Evolutionary conservation across 345 rosid genomes (phyloP), one percentile per base, ranked within the genome.

Genomic region (Eucalyptus polyanthemos): DNA sequence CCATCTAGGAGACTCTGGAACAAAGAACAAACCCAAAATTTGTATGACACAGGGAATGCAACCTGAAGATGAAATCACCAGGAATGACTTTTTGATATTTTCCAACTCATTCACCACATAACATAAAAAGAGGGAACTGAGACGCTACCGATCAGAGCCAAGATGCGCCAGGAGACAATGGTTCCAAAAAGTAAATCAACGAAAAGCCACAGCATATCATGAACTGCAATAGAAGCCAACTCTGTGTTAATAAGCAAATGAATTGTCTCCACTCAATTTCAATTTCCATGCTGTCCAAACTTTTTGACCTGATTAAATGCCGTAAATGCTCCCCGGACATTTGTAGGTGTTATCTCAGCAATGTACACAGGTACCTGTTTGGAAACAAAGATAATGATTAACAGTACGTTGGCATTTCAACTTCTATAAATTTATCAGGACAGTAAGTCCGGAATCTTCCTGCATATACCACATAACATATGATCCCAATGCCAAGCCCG

Each of bases 1-100:
- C 96, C 95, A 94, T 94, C 94, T 89, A 7, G 94, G 95, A 76
- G 96, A 93, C 80, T 92, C 95, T 1, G 96, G 95, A 90, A 92
- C 90, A 91, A 89, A 95, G 86, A 90, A 92, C 12, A 93, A 22
- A 40, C 94, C 90, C n/a, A 90, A 11, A 42, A 93, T 42, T n/a
- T 91, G 93, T 54, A 92, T 22, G 50, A 92, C 67, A 80, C 89
- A 89, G 51, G 94, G 92, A 86, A 93, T 83, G 62, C 50, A 22
- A 67, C 91, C 96, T 94, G 93, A 90, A 67, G 88, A 60, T 54
- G 14, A 87, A 58, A 56, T 54, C 8, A 86, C 45, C 44, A 16
- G 3, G 47, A 12, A 86, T n/a, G 45, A 47, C 37, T 25, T 50
- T 50, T 86, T 9, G 40, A 86, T 50, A 37, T n/a, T 88, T 29